Evolutionary conservation across 2,329 filamentous ascomycete species (phyloP).

Genomic region (Epichloe glyceriae): DNA sequence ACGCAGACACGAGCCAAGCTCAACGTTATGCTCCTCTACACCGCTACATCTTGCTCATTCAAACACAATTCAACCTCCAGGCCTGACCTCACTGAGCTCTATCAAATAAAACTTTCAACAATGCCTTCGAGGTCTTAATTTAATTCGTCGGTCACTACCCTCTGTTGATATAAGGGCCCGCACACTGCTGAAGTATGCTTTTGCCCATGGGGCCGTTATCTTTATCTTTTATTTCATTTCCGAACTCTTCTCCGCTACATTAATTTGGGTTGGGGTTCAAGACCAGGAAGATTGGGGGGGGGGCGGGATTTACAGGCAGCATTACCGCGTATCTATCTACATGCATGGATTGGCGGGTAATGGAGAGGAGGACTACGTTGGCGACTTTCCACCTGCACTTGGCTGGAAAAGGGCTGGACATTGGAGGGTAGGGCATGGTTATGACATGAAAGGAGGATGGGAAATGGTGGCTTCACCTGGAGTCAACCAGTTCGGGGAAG

Average conservation of each 20-base stretch:
- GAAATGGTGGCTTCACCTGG: not conserved
- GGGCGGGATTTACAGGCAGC: not conserved
- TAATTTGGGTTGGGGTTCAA: not conserved
- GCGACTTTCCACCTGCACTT: not conserved
- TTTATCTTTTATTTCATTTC: not conserved
- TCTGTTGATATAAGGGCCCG: not conserved
- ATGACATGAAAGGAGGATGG: not conserved
- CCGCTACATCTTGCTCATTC: not conserved
- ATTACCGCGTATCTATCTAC: conserved; percentile 1
- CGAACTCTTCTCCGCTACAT: not conserved
- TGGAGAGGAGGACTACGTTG: not conserved
- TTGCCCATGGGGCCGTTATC: not conserved
- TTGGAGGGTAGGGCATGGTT: not conserved
- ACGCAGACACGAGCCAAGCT: not conserved
- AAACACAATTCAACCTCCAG: not conserved
- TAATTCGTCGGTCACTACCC: not conserved
- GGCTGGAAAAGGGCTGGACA: not conserved
- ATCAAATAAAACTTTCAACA: not conserved
- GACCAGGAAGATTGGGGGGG: not conserved
- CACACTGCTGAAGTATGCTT: not conserved
- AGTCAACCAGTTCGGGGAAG: not conserved
- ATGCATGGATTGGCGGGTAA: not conserved
- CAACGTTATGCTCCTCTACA: not conserved
- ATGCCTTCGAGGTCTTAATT: not conserved
- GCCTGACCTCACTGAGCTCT: not conserved